Conservation (phyloP, 1,284 basidiomycete species). For the Boletellus deceptivus region DNA sequence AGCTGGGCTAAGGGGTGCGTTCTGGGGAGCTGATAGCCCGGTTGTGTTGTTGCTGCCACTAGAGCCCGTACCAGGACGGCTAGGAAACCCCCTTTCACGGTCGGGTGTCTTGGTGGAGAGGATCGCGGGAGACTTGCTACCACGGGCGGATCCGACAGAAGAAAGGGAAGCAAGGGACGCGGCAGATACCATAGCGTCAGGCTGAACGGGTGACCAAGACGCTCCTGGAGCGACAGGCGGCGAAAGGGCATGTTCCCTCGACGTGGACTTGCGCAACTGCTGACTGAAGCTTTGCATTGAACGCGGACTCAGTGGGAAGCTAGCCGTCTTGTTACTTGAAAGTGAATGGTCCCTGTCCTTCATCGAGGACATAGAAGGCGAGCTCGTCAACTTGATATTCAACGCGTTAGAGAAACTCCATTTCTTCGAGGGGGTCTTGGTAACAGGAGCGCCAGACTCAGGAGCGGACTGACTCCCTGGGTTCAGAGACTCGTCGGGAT, state of each 20-base stretch:
- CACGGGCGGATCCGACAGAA: conserved; percentile 64
- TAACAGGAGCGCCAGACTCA: conserved; percentile 39
- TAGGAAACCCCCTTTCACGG: conserved; percentile 45
- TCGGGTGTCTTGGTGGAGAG: conserved; percentile 54
- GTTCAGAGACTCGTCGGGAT: conserved; percentile 21
- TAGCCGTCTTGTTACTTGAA: conserved; percentile 41
- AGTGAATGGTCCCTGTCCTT: conserved; percentile 38
- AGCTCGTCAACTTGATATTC: conserved; percentile 74
- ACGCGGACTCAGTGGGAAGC: conserved; percentile 62
- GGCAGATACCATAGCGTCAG: conserved; percentile 71
- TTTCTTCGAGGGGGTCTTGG: conserved; percentile 85
- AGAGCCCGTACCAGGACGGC: conserved; percentile 68
- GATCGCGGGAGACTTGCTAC: conserved; percentile 38
- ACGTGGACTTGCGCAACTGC: conserved; percentile 61
- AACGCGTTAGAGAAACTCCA: conserved; percentile 94
- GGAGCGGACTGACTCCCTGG: conserved; percentile 39
- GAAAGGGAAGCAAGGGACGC: conserved; percentile 72
- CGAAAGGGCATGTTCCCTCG: conserved; percentile 58
- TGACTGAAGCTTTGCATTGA: conserved; percentile 57
- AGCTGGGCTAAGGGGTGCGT: conserved; percentile 66
- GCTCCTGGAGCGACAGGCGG: conserved; percentile 41
- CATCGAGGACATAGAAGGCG: conserved; percentile 59
- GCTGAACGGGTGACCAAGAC: conserved; percentile 66
- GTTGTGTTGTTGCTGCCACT: conserved; percentile 65
- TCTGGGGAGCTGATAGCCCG: conserved; percentile 47